These are phyloP conservation scores for Dictyostelium purpureum DNA, from an alignment of 78 protist genomes.

Conservation along the genomic window DNA sequence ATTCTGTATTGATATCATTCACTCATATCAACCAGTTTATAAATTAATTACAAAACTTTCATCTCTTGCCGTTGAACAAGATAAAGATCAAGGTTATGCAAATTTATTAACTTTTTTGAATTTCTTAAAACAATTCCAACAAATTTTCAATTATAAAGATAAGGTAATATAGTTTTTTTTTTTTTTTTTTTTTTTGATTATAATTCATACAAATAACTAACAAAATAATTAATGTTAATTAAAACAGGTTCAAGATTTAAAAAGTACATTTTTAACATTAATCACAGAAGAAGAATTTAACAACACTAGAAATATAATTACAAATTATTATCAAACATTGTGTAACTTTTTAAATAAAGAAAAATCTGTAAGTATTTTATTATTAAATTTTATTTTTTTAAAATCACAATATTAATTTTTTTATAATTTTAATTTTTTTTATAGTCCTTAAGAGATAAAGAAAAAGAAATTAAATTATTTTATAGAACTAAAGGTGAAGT, in stretches of 20 bases:
- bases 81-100: constrained; percentile 37
- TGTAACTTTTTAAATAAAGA: constrained; percentile 26
- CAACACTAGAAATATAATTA: background rate
- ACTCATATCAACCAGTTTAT: constrained; percentile 7
- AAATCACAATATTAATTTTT: background rate
- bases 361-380: constrained; percentile 6
- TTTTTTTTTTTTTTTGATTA: too few relatives aligned
- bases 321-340: constrained; percentile 6
- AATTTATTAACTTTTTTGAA: background rate
- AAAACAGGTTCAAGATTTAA: background rate
- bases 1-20: constrained; percentile 41
- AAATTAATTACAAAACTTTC: constrained; percentile 18
- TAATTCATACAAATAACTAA: background rate
- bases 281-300: constrained; percentile 13
- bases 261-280: constrained; percentile 4
- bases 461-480: constrained; percentile 51
- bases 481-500: constrained; percentile 70
- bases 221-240: too few relatives aligned
- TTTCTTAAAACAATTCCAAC: constrained; percentile 37
- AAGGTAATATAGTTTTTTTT: too few relatives aligned
- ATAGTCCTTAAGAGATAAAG: constrained; percentile 41
- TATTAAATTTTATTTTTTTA: background rate
- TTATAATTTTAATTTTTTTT: background rate
- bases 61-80: constrained; percentile 29
- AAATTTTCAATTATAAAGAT: background rate